Evolutionary conservation across 2,329 filamentous ascomycete species (phyloP), one percentile per base, ranked within the genome.

Genomic region (Ophiosphaerella korrae): DNA sequence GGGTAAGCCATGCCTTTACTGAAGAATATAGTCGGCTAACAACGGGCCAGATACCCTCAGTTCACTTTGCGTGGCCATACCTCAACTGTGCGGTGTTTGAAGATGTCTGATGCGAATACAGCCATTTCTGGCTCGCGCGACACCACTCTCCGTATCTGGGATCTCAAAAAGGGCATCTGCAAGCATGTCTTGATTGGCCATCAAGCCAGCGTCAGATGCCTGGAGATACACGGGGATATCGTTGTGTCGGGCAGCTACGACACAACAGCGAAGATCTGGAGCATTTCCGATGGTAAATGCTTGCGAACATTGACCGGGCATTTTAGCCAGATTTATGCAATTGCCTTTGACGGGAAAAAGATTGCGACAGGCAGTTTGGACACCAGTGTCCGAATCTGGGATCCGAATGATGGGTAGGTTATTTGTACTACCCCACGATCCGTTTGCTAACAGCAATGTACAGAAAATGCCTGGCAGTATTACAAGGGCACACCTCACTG

Each of bases 171-270:
- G 58, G 93, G 94, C 6, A 80, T 92, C 29, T 97, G 93, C 79
- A 88, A 88, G 67, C 96, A 95, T 65, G 90, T 97, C 13, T 83
- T 99, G 34, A 88, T 96, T 34, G 93, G 94, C 9, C 93, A 99
- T 72, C 92, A 97, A 74, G 93, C 93, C 38, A 97, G 92, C 73
- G 93, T 99, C 23, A 84, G 93, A 57, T 99, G 93, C 73, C 80
- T 99, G 36, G 94, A 96, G 70, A 96, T 97, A 66, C 91, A 96
- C 71, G 94, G 92, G 47, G 93, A 99, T 75, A 86, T 96, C 58
- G 90, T 97, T 35, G 94, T 99, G n/a, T 97, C 92, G 26, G 94
- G 94, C 50, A 96, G 92, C 74, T 99, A 99, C 75, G 94, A 99
- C 72, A 97, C 94, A 6, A 97, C 91, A 18, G 94, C 94, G 18